A percentile compares a stretch with the other conserved stretches of the same genome.
Evolutionary conservation across 139 green algal species (phyloP).

Genomic region (Penium margaritaceum): DNA sequence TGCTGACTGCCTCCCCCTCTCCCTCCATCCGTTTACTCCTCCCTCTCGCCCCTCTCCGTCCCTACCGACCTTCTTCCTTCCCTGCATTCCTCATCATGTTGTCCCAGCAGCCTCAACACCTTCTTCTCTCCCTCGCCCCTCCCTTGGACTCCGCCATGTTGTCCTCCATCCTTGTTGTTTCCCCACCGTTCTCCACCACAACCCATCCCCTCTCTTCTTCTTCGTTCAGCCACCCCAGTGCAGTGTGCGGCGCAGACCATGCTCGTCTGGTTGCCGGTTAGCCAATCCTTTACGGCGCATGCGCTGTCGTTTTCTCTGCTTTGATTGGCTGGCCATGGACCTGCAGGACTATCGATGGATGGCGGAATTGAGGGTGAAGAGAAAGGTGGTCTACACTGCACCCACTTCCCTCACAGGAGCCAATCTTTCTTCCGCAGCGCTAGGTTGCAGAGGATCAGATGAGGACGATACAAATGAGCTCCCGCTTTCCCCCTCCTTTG

Average conservation of each 20-base stretch:
- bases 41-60: background rate
- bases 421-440: too few relatives aligned
- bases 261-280: background rate
- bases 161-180: background rate
- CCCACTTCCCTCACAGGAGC: too few relatives aligned
- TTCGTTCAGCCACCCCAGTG: background rate
- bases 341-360: conserved; percentile 30
- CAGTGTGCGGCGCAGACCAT: background rate
- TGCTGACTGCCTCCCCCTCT: background rate
- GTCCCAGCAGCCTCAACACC: background rate
- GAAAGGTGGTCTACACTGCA: background rate
- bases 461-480: too few relatives aligned
- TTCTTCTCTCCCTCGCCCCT: background rate
- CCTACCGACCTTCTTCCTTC: background rate
- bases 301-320: too few relatives aligned
- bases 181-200: background rate
- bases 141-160: background rate
- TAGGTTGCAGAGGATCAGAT: too few relatives aligned
- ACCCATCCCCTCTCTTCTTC: background rate
- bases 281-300: background rate
- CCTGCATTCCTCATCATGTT: background rate
- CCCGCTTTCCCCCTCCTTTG: too few relatives aligned
- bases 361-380: conserved; percentile 11
- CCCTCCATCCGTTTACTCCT: background rate
- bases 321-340: too few relatives aligned